Conservation (phyloP, 2,329 filamentous ascomycete genomes). For the Neodidymelliopsis sp. region DNA sequence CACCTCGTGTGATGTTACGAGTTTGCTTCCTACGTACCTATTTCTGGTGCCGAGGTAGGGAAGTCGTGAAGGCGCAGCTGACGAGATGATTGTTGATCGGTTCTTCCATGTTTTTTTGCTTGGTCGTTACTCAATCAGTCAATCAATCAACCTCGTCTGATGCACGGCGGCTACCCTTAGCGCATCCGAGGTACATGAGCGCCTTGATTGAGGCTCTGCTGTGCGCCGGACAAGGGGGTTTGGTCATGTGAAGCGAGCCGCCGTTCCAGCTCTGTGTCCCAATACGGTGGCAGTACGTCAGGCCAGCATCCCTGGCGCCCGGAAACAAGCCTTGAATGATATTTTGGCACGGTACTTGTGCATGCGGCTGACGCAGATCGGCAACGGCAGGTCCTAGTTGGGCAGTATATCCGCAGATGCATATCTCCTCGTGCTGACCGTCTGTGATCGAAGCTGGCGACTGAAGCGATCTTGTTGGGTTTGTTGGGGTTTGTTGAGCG, state of each 20-base stretch:
- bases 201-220: conserved; percentile 4
- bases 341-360: background rate
- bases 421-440: conserved; percentile 1
- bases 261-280: background rate
- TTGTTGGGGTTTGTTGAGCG: conserved; percentile 1
- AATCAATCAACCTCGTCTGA: background rate
- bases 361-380: conserved; percentile 16
- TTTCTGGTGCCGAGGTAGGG: background rate
- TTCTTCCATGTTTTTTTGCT: background rate
- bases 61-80: background rate
- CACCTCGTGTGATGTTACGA: background rate
- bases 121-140: too few relatives aligned
- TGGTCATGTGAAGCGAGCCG: background rate
- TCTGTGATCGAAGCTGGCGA: conserved; percentile 11
- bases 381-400: background rate
- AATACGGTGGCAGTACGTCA: background rate
- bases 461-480: conserved; percentile 2
- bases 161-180: background rate
- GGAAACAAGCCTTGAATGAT: conserved; percentile 5
- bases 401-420: conserved; percentile 9
- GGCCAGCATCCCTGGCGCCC: background rate
- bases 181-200: background rate
- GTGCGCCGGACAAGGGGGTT: background rate
- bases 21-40: background rate
- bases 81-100: background rate